Percentiles rank a stretch among this genome's conserved stretches.
These are phyloP conservation scores for Nemania serpens DNA, from an alignment of 2,329 filamentous ascomycete species.

Conservation along the genomic window DNA sequence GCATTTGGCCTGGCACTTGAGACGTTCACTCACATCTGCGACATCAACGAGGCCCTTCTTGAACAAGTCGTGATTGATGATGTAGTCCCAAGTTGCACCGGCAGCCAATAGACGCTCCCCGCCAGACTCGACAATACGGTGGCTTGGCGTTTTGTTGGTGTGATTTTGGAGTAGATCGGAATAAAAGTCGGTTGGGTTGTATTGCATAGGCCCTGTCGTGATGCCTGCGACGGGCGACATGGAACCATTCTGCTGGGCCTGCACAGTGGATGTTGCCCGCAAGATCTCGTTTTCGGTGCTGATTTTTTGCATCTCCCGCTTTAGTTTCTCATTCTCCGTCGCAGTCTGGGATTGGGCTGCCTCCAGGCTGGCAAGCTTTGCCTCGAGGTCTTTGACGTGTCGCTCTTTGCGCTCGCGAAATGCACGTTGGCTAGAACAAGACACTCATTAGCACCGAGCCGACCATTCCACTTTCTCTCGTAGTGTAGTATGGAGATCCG, in stretches of 20 bases:
- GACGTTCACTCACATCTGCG: conserved; percentile 74
- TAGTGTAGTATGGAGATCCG: not conserved
- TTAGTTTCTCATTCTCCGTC: conserved; percentile 85
- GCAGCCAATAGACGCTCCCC: conserved; percentile 75
- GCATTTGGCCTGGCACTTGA: conserved; percentile 77
- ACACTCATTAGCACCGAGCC: conserved; percentile 11
- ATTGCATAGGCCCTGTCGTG: conserved; percentile 71
- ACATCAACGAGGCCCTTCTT: conserved; percentile 80
- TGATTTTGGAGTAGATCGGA: conserved; percentile 65
- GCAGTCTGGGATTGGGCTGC: conserved; percentile 72
- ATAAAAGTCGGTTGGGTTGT: conserved; percentile 74
- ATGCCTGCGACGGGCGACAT: conserved; percentile 51
- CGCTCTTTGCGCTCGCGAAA: conserved; percentile 96
- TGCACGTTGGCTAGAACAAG: conserved; percentile 74
- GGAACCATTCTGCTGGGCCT: conserved; percentile 41
- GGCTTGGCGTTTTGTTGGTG: conserved; percentile 65
- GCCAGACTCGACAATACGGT: conserved; percentile 69
- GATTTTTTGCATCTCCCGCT: conserved; percentile 80
- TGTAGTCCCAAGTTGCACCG: conserved; percentile 86
- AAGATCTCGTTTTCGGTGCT: conserved; percentile 93
- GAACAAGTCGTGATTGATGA: conserved; percentile 79
- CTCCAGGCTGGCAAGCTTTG: conserved; percentile 79
- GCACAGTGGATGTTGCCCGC: conserved; percentile 69
- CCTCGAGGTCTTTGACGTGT: conserved; percentile 90
- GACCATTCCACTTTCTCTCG: not conserved